Conservation (phyloP, 768 basidiomycete species). For the Naganishia friedmannii region DNA sequence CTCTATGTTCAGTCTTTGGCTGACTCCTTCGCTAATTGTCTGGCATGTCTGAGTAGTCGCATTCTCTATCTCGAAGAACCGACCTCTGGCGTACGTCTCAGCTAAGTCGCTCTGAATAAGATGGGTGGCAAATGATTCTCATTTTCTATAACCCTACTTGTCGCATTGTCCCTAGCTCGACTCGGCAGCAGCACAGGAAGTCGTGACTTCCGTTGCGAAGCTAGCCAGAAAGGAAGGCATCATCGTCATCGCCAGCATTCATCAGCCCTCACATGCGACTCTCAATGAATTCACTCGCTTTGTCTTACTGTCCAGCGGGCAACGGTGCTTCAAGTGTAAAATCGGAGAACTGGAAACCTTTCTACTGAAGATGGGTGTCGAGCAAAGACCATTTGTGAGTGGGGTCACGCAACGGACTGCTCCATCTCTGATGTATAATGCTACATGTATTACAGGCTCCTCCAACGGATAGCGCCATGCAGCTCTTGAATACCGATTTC, state of each 20-base stretch:
- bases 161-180: constrained; percentile 26
- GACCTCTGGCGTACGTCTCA: constrained; percentile 27
- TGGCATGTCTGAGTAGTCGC: constrained; percentile 6
- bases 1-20: too few relatives aligned
- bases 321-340: too few relatives aligned
- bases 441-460: constrained; percentile 15
- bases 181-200: constrained; percentile 30
- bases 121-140: too few relatives aligned
- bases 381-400: too few relatives aligned
- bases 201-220: constrained; percentile 24
- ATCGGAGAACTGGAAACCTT: too few relatives aligned
- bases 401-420: too few relatives aligned
- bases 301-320: too few relatives aligned
- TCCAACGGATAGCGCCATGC: constrained; percentile 31
- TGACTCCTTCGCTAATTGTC: too few relatives aligned
- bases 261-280: constrained; percentile 60
- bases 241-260: constrained; percentile 55
- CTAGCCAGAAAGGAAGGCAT: constrained; percentile 28
- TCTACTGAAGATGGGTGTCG: too few relatives aligned
- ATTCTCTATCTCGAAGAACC: constrained; percentile 35
- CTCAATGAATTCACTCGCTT: constrained; percentile 51
- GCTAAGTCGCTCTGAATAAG: too few relatives aligned
- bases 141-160: too few relatives aligned
- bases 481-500: constrained; percentile 34
- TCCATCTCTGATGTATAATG: constrained; percentile 47